A percentile compares a stretch with the other conserved stretches of the same genome.
Conservation (phyloP, 129 eudicot species). For the Lactuca saligna region DNA sequence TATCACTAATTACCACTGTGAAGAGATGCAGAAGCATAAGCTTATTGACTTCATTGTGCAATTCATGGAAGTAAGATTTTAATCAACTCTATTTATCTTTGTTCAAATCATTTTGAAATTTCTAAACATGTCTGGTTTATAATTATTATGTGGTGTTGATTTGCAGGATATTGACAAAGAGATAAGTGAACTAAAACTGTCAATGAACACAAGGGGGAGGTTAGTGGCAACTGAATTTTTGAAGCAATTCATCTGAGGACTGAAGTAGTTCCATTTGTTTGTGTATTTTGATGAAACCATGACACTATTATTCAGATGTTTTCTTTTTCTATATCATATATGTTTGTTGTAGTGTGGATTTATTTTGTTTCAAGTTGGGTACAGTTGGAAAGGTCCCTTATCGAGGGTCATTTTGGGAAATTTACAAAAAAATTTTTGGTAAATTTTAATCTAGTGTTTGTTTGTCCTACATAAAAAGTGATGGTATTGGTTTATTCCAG, state of each 20-base stretch:
- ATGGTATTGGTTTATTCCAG: too few relatives aligned
- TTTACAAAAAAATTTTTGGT: background rate
- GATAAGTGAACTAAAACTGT: slow-evolving; percentile 80
- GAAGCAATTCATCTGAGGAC: slow-evolving; percentile 71
- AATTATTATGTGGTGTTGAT: background rate
- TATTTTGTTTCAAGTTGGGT: too few relatives aligned
- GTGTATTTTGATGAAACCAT: background rate
- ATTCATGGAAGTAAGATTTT: slow-evolving; percentile 75
- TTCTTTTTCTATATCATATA: background rate
- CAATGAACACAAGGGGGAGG: slow-evolving; percentile 92
- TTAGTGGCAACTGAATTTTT: slow-evolving; percentile 89
- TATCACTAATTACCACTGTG: slow-evolving; percentile 79
- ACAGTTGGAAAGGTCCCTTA: background rate
- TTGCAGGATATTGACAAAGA: slow-evolving; percentile 91
- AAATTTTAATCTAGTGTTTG: too few relatives aligned
- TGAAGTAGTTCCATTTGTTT: slow-evolving; percentile 22
- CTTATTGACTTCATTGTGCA: slow-evolving; percentile 87
- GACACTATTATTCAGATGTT: background rate
- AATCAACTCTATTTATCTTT: background rate
- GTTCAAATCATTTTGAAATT: too few relatives aligned
- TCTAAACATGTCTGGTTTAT: too few relatives aligned
- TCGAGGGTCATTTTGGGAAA: background rate
- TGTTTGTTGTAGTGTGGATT: background rate
- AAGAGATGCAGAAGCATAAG: slow-evolving; percentile 86
- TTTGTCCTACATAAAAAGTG: too few relatives aligned